phyloP scores from a whole-genome alignment of 495 filamentous ascomycete genomes.

The Clohesyomyces aquaticus region DNA sequence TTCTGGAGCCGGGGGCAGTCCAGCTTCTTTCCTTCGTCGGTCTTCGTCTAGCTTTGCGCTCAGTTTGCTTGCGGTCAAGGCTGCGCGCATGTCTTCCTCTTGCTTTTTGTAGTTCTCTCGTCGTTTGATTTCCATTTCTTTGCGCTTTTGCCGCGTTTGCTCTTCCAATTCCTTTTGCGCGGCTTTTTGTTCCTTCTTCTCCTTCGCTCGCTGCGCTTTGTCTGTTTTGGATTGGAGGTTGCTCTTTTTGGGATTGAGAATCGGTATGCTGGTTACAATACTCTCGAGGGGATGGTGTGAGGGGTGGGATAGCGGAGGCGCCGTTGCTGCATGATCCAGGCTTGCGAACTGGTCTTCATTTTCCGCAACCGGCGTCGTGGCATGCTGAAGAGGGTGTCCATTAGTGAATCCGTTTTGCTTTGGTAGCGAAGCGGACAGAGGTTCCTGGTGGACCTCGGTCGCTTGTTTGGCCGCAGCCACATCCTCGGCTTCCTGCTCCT shows the following conservation, averaged over 20 bases:
- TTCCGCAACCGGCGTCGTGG: slow-evolving; percentile 52
- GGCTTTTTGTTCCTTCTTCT: slow-evolving; percentile 45
- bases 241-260: slow-evolving; percentile 45
- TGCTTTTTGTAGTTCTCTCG: slow-evolving; percentile 58
- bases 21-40: slow-evolving; percentile 31
- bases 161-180: slow-evolving; percentile 61
- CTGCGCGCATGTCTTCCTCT: slow-evolving; percentile 62
- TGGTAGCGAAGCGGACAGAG: neutral
- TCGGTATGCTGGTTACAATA: slow-evolving; percentile 31
- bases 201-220: slow-evolving; percentile 49
- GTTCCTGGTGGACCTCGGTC: slow-evolving; percentile 16
- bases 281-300: slow-evolving; percentile 39
- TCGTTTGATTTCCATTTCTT: slow-evolving; percentile 60
- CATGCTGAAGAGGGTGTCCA: slow-evolving; percentile 24
- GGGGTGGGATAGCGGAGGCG: slow-evolving; percentile 52
- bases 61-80: slow-evolving; percentile 60
- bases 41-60: slow-evolving; percentile 57
- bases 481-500: slow-evolving; percentile 80
- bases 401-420: slow-evolving; percentile 42
- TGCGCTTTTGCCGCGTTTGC: slow-evolving; percentile 65
- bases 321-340: slow-evolving; percentile 64
- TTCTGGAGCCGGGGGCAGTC: no score
- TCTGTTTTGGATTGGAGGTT: slow-evolving; percentile 58
- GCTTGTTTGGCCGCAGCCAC: slow-evolving; percentile 65
- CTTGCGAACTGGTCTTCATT: slow-evolving; percentile 57